These are phyloP conservation scores for Astragalus glycyphyllos DNA, from an alignment of 306 rosid genomes.

Conservation along the genomic window DNA sequence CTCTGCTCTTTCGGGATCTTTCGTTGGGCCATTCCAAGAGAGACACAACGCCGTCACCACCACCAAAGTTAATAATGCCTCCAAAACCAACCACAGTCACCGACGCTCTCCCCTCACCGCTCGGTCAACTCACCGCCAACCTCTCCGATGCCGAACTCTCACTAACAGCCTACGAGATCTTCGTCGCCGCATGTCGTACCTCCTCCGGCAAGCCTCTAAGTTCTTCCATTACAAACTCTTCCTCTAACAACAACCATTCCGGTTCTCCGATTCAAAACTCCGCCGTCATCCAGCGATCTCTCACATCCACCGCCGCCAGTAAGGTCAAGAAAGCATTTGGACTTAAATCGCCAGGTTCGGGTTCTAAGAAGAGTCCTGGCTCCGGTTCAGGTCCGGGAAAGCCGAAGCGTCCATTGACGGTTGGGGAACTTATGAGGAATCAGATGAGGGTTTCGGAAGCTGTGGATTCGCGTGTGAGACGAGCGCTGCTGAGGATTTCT, in stretches of 20 bases:
- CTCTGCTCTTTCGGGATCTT: constrained; percentile 92
- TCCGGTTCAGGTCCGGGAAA: constrained; percentile 63
- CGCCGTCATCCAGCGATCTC: constrained; percentile 77
- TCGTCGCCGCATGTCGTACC: constrained; percentile 91
- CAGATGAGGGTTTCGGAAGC: constrained; percentile 97
- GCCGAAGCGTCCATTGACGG: constrained; percentile 75
- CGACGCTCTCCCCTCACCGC: constrained; percentile 83
- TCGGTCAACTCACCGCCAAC: constrained; percentile 69
- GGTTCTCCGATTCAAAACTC: constrained; percentile 63
- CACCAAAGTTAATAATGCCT: constrained; percentile 47
- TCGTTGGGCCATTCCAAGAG: constrained; percentile 89
- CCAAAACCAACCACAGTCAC: constrained; percentile 43
- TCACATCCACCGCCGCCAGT: constrained; percentile 95
- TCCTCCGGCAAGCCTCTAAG: constrained; percentile 79
- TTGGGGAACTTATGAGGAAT: constrained; percentile 93
- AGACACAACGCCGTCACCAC: constrained; percentile 52
- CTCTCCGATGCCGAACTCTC: constrained; percentile 84
- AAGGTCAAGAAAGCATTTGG: constrained; percentile 97
- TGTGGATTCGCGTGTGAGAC: constrained; percentile 84
- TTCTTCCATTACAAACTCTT: constrained; percentile 47
- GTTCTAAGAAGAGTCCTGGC: constrained; percentile 87
- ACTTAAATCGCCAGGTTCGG: constrained; percentile 84
- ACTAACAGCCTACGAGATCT: constrained; percentile 94
- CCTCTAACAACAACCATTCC: constrained; percentile 37
- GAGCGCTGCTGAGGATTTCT: constrained; percentile 88